Percentiles rank a stretch among this genome's conserved stretches.
Evolutionary conservation across 768 basidiomycete genomes (phyloP).

Genomic region (Collybiopsis luxurians): DNA sequence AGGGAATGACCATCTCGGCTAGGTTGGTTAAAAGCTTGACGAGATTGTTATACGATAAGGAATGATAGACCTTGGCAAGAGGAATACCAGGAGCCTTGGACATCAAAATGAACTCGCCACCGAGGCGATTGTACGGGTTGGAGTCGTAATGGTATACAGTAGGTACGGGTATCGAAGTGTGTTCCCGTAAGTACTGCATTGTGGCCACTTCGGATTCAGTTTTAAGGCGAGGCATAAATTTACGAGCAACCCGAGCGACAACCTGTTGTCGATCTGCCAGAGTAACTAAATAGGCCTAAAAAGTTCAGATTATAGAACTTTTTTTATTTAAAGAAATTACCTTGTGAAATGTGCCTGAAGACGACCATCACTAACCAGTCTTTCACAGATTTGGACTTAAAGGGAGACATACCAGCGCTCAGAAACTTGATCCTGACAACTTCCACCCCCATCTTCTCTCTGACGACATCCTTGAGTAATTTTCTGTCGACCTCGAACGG

Average conservation of each 20-base stretch:
- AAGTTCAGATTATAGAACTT: neutral
- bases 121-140: slow-evolving; percentile 81
- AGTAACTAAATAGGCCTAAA: slow-evolving; percentile 74
- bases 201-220: slow-evolving; percentile 88
- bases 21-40: slow-evolving; percentile 65
- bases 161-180: slow-evolving; percentile 72
- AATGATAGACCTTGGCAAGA: slow-evolving; percentile 67
- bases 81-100: slow-evolving; percentile 79
- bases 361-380: too few species aligned
- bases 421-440: slow-evolving; percentile 73
- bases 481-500: slow-evolving; percentile 77
- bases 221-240: slow-evolving; percentile 85
- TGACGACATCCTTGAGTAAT: slow-evolving; percentile 73
- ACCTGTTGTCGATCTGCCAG: slow-evolving; percentile 59
- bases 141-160: slow-evolving; percentile 75
- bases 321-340: slow-evolving; percentile 24
- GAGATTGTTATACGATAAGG: slow-evolving; percentile 63
- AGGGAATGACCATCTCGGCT: slow-evolving; percentile 63
- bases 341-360: slow-evolving; percentile 84
- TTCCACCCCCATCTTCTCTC: slow-evolving; percentile 62
- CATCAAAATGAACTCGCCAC: slow-evolving; percentile 86
- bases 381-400: slow-evolving; percentile 11
- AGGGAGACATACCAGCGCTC: slow-evolving; percentile 58
- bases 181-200: slow-evolving; percentile 72
- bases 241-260: slow-evolving; percentile 78